These are phyloP conservation scores for Sorghum bicolor DNA, from an alignment of 176 grass and related monocot species.

Conservation along the genomic window Sorghum_bicolor_NCBIv3 NC_012871.2:18129501-18130000, in stretches of 20 bases:
- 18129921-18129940: slow-evolving; percentile 31
- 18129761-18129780: slow-evolving; percentile 94
- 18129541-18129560: slow-evolving; percentile 5
- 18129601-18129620: slow-evolving; percentile 43
- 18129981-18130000: slow-evolving; percentile 70
- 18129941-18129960: slow-evolving; percentile 78
- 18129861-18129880: slow-evolving; percentile 92
- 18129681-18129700: slow-evolving; percentile 69
- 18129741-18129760: slow-evolving; percentile 26
- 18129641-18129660: slow-evolving; percentile 97
- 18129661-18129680: slow-evolving; percentile 97
- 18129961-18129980: slow-evolving; percentile 63
- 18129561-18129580: not conserved
- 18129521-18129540: not conserved
- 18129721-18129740: slow-evolving; percentile 29
- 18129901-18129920: slow-evolving; percentile 43
- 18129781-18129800: slow-evolving; percentile 93
- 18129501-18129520: slow-evolving; percentile 14
- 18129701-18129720: slow-evolving; percentile 20
- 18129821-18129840: slow-evolving; percentile 91
- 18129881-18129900: slow-evolving; percentile 69
- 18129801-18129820: slow-evolving; percentile 68
- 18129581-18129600: slow-evolving; percentile 18
- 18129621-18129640: slow-evolving; percentile 91
- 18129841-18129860: slow-evolving; percentile 73